Conservation (phyloP, 225 moss, liverwort and hornwort species). For the Marchantia paleacea region DNA sequence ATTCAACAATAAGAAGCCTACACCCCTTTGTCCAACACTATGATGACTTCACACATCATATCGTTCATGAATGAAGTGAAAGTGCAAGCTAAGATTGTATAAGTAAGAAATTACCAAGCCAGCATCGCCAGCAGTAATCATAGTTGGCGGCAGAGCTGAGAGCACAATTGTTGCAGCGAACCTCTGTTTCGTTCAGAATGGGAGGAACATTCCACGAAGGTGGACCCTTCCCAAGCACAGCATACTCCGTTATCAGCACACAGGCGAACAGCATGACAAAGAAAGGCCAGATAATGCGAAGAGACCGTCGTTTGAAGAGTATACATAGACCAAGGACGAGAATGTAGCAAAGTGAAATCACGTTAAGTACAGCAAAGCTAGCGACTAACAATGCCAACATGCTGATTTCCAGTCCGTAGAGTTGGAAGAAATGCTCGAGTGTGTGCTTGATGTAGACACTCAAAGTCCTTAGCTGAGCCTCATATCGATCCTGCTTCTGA, state of each 20-base stretch:
- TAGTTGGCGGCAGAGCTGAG: conserved; percentile 49
- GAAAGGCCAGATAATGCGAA: conserved; percentile 80
- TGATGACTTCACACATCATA: background rate
- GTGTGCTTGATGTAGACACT: conserved; percentile 64
- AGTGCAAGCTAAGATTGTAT: background rate
- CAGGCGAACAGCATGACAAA: conserved; percentile 74
- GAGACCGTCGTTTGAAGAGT: conserved; percentile 59
- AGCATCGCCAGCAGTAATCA: conserved; percentile 82
- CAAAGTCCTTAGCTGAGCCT: conserved; percentile 84
- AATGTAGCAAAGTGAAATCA: conserved; percentile 78
- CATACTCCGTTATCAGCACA: conserved; percentile 79
- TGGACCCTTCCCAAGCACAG: conserved; percentile 73
- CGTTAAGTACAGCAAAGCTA: conserved; percentile 78
- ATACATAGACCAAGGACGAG: conserved; percentile 83
- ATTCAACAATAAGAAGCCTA: too few relatives aligned
- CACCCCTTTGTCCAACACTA: background rate
- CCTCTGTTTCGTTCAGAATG: conserved; percentile 34
- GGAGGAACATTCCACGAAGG: conserved; percentile 64
- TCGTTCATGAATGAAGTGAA: background rate
- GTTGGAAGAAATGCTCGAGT: conserved; percentile 75
- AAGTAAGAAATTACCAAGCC: conserved; percentile 60
- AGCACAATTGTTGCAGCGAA: conserved; percentile 71
- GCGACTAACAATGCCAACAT: conserved; percentile 81
- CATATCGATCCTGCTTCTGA: conserved; percentile 83
- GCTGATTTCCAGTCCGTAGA: conserved; percentile 88